Evolutionary conservation across 352 stramenopile genomes (phyloP), one percentile per base, ranked within the genome.

Genomic region (Phytophthora citrophthora): DNA sequence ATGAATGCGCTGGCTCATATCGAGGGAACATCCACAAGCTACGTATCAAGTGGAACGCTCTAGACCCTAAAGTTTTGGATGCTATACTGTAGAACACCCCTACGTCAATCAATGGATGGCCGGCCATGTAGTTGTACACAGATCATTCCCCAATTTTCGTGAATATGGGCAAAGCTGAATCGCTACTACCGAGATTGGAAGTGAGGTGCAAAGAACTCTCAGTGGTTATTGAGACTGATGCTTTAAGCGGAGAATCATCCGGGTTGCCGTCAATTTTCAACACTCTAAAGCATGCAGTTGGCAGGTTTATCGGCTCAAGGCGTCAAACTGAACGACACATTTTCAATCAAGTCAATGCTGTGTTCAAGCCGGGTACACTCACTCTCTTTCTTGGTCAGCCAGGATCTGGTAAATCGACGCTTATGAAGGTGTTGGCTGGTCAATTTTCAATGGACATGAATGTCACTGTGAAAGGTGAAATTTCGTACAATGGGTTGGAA

Each of bases 361-460:
- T 72, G 10, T 76, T 80, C 79, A 13, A 76, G 8, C 63, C 54
- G 4, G 62, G 62, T 3, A 65, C 62, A 11, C 38, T 72, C 20
- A 72, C 57, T 4, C 40, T 72, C 4, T 49, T 68, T 18, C 50
- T 72, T 0, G 60, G 41, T 1, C 50, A 55, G 10, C 51, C 59
- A 38, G 50, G 34, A 23, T 67, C 59, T 1, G 59, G 59, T 18
- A 83, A 78, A 18, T 70, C 68, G 8, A 64, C 68, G 29, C 48
- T 81, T 8, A 38, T 83, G 60, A 82, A 79, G 40, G 46, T 73
- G 29, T 54, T 79, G 10, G 71, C 53, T 26, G 74, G 70, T 3
- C 70, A 70, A 43, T 64, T 82, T 24, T 64, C 68, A 2, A 56
- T 74, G 43, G 31, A 32, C 6, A 81, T 77, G 24, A 74, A 65